A percentile compares a stretch with the other conserved stretches of the same genome.
Evolutionary conservation across 164 flowering plant species (phyloP).

Genomic region (Santalum album): DNA sequence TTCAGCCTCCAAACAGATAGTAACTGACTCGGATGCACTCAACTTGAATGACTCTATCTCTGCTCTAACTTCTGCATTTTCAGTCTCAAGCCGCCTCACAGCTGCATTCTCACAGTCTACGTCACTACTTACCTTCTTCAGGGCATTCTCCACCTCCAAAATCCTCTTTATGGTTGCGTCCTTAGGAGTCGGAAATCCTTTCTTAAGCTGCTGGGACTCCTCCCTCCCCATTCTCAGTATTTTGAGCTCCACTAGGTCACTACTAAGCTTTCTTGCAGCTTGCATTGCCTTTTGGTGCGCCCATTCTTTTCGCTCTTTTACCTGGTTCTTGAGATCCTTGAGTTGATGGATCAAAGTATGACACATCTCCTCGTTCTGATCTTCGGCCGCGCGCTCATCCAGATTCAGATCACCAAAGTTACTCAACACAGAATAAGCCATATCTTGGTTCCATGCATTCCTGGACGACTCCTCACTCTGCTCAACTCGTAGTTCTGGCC

Average conservation of each 20-base stretch:
- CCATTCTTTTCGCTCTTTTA: constrained; percentile 90
- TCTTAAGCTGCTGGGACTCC: constrained; percentile 73
- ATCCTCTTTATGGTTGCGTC: constrained; percentile 82
- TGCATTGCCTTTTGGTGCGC: constrained; percentile 97
- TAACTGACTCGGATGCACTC: constrained; percentile 85
- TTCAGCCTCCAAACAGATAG: constrained; percentile 62
- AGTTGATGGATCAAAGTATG: constrained; percentile 54
- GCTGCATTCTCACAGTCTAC: constrained; percentile 90
- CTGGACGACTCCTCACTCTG: constrained; percentile 29
- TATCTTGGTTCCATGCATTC: constrained; percentile 37
- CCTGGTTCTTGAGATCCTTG: constrained; percentile 70
- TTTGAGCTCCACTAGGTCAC: constrained; percentile 83
- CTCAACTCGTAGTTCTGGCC: constrained; percentile 18
- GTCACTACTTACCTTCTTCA: constrained; percentile 85
- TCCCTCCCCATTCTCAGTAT: constrained; percentile 81
- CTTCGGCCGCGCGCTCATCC: constrained; percentile 48
- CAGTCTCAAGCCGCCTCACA: constrained; percentile 75
- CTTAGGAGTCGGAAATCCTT: constrained; percentile 77
- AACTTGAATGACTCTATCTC: constrained; percentile 97
- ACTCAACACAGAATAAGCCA: constrained; percentile 47
- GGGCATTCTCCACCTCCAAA: constrained; percentile 83
- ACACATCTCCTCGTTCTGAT: constrained; percentile 68
- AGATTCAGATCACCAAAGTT: constrained; percentile 77
- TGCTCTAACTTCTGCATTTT: constrained; percentile 94
- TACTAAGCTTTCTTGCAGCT: constrained; percentile 88